Base-by-base conservation (phyloP, 768 basidiomycete species). In the Trametes meyenii region DNA sequence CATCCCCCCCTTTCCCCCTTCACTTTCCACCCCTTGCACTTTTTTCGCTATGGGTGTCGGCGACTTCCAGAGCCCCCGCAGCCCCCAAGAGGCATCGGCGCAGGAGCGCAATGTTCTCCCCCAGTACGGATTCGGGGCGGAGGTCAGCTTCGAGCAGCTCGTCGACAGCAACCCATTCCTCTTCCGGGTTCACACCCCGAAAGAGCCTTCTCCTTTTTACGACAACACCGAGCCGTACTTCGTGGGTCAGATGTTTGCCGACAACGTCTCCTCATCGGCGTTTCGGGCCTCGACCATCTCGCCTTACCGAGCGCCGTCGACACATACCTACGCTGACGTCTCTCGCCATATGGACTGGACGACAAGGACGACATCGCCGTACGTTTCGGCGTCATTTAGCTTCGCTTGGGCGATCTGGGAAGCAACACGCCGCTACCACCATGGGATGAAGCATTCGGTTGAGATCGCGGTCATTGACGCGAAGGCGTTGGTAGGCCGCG, bases 321-420 rank as follows among this genome's bases (percentile, higher is more conserved):
- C 56, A 16, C 58, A 63, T 55, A 81, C 83, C 1, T 91, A 88
- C 70, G 75, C 76, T 6, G 90, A 90, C 68, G 86, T 87, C 49
- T 82, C 79, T 53, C 79, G 76, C 63, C 86, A 92, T 68, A 83
- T 92, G 84, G 86, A 90, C 60, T 90, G 89, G 87, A 87, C 87
- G 21, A 89, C 86, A n/a, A 81, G 86, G 61, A 76, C 84, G 5
- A 78, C 83, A 19, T 92, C 90, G 0, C 79, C 84, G 5, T 92
- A 83, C 62, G 81, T 92, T 45, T 88, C 90, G 2, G 82, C 88
- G 2, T 90, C 90, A 5, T 91, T 92, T 71, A 91, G 87, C 75
- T 89, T 92, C 65, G 83, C 81, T 39, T 92, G 90, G 90, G 85
- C 89, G 8, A 79, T 92, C 39, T 92, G 89, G 89, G 90, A 92